Evolutionary conservation across 164 flowering plant genomes (phyloP).

Genomic region (Vitis vinifera): DNA sequence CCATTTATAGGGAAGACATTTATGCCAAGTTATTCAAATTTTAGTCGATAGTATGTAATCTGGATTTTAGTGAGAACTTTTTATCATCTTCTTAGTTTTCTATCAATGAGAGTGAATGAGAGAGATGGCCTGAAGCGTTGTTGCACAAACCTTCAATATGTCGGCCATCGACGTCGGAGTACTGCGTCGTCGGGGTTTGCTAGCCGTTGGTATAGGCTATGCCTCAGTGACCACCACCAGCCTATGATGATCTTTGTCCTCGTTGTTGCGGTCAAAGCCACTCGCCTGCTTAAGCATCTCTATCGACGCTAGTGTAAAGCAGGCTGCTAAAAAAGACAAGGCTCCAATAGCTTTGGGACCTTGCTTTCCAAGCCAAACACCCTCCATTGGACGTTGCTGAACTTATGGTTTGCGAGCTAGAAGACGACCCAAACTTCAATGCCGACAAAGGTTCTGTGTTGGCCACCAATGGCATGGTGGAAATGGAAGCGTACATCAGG

Average conservation of each 20-base stretch:
- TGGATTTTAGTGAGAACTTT: no score
- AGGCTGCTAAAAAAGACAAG: constrained; percentile 78
- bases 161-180: constrained; percentile 46
- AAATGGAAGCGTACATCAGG: no score
- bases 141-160: constrained; percentile 33
- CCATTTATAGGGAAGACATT: no score
- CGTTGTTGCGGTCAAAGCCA: constrained; percentile 13
- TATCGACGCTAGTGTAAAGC: constrained; percentile 43
- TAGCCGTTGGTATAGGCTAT: constrained; percentile 48
- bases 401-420: no score
- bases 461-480: no score
- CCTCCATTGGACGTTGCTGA: no score
- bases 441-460: no score
- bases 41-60: no score
- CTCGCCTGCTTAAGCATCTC: constrained; percentile 53
- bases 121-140: constrained; percentile 57
- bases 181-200: constrained; percentile 38
- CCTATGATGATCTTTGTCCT: constrained; percentile 38
- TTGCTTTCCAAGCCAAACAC: constrained; percentile 71
- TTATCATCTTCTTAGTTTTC: no score
- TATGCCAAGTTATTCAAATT: no score
- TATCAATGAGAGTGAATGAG: not conserved
- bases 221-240: constrained; percentile 43
- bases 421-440: no score
- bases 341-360: constrained; percentile 98